Evolutionary conservation across 495 filamentous ascomycete genomes (phyloP).

Genomic region (Clavariopsis aquatica): DNA sequence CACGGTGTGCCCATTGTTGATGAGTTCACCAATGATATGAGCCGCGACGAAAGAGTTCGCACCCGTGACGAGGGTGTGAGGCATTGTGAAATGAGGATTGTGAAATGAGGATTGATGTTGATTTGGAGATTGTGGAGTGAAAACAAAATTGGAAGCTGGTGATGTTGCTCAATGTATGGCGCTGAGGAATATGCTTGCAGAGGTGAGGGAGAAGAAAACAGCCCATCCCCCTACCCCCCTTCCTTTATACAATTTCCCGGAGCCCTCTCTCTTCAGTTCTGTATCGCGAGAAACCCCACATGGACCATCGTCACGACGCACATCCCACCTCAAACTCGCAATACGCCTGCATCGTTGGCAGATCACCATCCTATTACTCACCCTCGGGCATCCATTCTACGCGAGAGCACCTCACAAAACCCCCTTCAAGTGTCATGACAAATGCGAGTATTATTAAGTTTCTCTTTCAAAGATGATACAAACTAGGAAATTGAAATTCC

Average conservation of each 20-base stretch:
- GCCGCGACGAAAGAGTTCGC: conserved; percentile 34
- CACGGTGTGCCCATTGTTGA: conserved; percentile 29
- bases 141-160: too few relatives aligned
- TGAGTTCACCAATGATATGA: conserved; percentile 30
- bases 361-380: neutral
- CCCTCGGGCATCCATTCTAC: neutral
- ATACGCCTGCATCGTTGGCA: neutral
- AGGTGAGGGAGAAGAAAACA: neutral
- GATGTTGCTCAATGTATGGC: too few relatives aligned
- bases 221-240: neutral
- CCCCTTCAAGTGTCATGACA: neutral
- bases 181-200: neutral
- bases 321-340: neutral
- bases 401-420: neutral
- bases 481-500: neutral
- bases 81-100: conserved; percentile 19
- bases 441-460: neutral
- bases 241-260: neutral
- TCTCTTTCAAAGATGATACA: neutral
- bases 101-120: too few relatives aligned
- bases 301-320: neutral
- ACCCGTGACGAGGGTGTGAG: conserved; percentile 34
- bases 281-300: neutral
- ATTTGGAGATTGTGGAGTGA: too few relatives aligned
- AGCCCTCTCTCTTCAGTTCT: neutral